phyloP scores from a whole-genome alignment of 176 grass and related monocot species.

The Oryza glaberrima region DNA sequence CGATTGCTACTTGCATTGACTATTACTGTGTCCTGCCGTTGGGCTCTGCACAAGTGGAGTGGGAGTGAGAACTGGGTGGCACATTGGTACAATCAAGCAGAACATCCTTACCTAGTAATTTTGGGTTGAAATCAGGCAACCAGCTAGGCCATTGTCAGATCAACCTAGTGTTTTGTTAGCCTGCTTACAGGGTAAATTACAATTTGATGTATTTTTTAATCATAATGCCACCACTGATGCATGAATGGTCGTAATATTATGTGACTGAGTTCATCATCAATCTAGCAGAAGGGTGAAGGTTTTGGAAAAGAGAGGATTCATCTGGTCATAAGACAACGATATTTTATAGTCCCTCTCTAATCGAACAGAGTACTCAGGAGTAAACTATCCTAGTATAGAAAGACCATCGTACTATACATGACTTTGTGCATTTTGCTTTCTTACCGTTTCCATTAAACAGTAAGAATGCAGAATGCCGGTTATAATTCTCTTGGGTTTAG shows the following conservation, averaged over 20 bases:
- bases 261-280: neutral
- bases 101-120: neutral
- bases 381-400: neutral
- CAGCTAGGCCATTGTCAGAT: neutral
- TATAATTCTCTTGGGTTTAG: slow-evolving; percentile 5
- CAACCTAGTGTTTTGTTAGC: neutral
- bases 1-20: neutral
- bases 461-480: neutral
- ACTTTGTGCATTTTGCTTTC: neutral
- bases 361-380: neutral
- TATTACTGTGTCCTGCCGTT: neutral
- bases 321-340: neutral
- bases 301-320: neutral
- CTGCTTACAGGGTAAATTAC: neutral
- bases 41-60: slow-evolving; percentile 3
- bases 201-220: neutral
- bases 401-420: neutral
- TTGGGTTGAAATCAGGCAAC: neutral
- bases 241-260: slow-evolving; percentile 5
- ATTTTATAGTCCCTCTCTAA: neutral
- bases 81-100: neutral
- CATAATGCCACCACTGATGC: neutral
- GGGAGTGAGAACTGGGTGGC: neutral
- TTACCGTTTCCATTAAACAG: neutral
- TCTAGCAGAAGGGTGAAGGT: neutral